Base-by-base conservation (phyloP, 805 yeast genomes). In the Torulaspora quercuum region DNA sequence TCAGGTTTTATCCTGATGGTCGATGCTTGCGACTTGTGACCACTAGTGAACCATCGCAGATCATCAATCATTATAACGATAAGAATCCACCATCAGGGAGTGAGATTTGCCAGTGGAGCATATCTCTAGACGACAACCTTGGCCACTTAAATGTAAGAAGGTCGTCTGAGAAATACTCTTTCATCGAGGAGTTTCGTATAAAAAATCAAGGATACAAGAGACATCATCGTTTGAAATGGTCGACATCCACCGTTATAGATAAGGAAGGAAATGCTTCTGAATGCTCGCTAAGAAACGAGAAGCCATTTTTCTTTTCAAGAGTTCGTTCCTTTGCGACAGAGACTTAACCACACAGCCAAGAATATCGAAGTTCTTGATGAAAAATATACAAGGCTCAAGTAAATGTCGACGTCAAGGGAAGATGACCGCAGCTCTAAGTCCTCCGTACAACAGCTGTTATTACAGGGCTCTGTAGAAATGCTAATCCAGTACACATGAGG, bases 1-100 rank as follows among this genome's bases (percentile, higher is more conserved):
- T 81, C 22, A 68, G 97, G 44, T 88, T 90, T 53, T 83, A 72
- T 55, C 80, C 80, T 0, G 82, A 83, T 52, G 97, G 97, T 0
- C 65, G 73, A 1, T 82, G 86, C 42, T 63, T 84, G 27, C 76
- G 82, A 53, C 69, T 84, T 18, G 69, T 86, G 17, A 75, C 94
- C 0, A 73, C 82, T 3, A 69, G 76, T 37, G 90, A 84, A 50
- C 97, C 97, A 0, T 56, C 60, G 2, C 58, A 64, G 27, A 79
- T 88, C 1, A 80, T 89, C 2, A 81, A 81, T 3, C 64, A 64
- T 35, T 69, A 83, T 34, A 54, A 55, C 6, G 52, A 53, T 55
- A 48, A 62, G 35, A 41, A 53, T 39, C 48, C 51, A 43, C 63
- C 63, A 3, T 53, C 57, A 26, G 62, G 59, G 40, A 67, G 72